Evolutionary conservation across 2,329 filamentous ascomycete species (phyloP), one percentile per base, ranked within the genome.

Genomic region (Colletotrichum viniferum): DNA sequence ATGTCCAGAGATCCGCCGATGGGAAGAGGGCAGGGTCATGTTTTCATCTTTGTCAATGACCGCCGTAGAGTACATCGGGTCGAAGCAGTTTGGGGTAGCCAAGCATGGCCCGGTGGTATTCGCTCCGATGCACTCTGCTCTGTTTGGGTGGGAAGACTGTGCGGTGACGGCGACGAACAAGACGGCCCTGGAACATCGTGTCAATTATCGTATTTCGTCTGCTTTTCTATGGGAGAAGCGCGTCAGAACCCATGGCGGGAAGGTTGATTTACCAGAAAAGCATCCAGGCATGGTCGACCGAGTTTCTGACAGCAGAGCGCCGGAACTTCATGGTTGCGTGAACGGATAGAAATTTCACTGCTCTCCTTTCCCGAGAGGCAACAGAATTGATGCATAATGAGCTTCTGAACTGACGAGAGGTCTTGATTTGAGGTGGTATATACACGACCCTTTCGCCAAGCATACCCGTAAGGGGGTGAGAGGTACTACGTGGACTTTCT

Each of bases 1-100:
- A 34, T 77, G 74, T 0, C 78, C 79, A 1, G 77, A 76, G 7
- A 80, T 64, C 26, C 28, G 73, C 10, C 28, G 76, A 48, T 80
- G 79, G 5, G 65, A 67, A 3, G 69, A 28, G 3, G 78, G 78
- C 1, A 34, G n/a, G 3, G 18, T 28, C 28, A 32, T 7, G 3
- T 32, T 32, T 8, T 28, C 56, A 1, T 28, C 56, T 30, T 10
- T 30, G 16, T 32, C 56, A 32, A 32, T 61, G 28, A 61, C 16
- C 3, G 24, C 24, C 4, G 18, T 13, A 10, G 24, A 6, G 56
- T 61, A 61, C 56, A 28, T 21, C 2, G 56, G 56, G n/a, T 61
- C 56, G 7, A 61, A 18, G 28, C 16, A 61, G 3, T 61, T 5
- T 18, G 9, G 28, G 16, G 24, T 32, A 18, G 32, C 28, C 10